These are phyloP conservation scores for Purpureocillium takamizusanense DNA, from an alignment of 2,329 filamentous ascomycete genomes.

Conservation along the genomic window DNA sequence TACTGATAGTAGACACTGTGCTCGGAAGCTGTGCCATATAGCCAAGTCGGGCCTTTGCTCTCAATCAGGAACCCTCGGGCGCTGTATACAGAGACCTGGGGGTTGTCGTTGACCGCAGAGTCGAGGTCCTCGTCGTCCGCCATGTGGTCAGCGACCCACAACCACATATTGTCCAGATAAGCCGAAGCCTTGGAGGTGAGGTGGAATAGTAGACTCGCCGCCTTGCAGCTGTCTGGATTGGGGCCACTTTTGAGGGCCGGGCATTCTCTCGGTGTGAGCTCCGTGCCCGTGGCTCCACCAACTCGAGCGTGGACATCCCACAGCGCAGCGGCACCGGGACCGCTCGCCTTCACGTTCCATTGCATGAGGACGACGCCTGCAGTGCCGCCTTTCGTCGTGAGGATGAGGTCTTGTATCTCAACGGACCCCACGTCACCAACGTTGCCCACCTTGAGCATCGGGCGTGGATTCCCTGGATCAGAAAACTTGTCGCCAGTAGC, in stretches of 20 bases:
- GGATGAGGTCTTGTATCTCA: conserved; percentile 55
- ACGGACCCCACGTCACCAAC: conserved; percentile 47
- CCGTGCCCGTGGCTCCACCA: conserved; percentile 17
- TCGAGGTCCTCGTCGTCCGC: conserved; percentile 26
- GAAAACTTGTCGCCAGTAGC: conserved; percentile 39
- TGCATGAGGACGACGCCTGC: conserved; percentile 54
- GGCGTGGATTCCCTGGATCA: conserved; percentile 40
- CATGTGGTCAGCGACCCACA: conserved; percentile 58
- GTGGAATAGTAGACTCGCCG: conserved; percentile 45
- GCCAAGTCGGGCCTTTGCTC: conserved; percentile 21
- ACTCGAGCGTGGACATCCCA: conserved; percentile 42
- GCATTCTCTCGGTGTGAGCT: conserved; percentile 11
- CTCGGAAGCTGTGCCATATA: conserved; percentile 38
- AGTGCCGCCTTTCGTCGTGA: conserved; percentile 50
- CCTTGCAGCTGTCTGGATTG: conserved; percentile 42
- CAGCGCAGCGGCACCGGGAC: conserved; percentile 34
- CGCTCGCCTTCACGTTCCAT: conserved; percentile 46
- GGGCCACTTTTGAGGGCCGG: conserved; percentile 9
- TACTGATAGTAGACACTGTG: conserved; percentile 44
- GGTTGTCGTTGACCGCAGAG: conserved; percentile 7
- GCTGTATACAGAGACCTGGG: conserved; percentile 22
- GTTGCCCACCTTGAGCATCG: conserved; percentile 48
- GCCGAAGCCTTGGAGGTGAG: conserved; percentile 35
- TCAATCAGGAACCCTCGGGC: conserved; percentile 25
- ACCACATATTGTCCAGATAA: conserved; percentile 46